Conservation (phyloP, 257 asterid species). For the Solanum clarkiae region DNA sequence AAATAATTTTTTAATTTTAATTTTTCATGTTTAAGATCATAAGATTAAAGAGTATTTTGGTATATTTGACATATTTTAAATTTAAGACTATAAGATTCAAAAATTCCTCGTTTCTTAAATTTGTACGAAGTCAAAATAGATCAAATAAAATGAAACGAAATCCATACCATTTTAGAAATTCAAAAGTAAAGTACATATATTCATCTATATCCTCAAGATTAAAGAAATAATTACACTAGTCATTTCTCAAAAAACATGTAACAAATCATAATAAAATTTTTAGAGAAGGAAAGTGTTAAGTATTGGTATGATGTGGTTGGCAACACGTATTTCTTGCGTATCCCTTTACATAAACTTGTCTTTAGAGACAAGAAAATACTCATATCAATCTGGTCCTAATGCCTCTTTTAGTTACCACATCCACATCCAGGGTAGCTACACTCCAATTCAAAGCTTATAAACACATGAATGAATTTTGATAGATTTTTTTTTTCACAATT, state of each 20-base stretch:
- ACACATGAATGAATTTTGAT: too few species aligned
- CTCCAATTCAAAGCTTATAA: too few species aligned
- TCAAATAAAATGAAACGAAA: too few species aligned
- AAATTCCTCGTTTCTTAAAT: too few species aligned
- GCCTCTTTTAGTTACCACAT: constrained; percentile 20
- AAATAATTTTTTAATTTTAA: too few species aligned
- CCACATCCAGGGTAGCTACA: constrained; percentile 9
- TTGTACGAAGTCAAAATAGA: too few species aligned
- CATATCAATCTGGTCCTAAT: not conserved
- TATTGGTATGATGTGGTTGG: not conserved
- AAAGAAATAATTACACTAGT: not conserved
- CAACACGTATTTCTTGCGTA: not conserved
- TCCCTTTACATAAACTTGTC: not conserved
- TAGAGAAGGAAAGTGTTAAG: not conserved
- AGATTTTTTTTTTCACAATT: too few species aligned
- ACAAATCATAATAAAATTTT: not conserved
- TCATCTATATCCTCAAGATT: not conserved
- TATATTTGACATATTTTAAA: too few species aligned
- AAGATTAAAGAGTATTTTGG: too few species aligned
- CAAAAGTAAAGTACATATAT: not conserved
- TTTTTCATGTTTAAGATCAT: too few species aligned
- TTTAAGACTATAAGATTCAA: too few species aligned
- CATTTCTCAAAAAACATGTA: not conserved
- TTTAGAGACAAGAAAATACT: not conserved
- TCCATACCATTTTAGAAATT: not conserved